Evolutionary conservation across 768 basidiomycete species (phyloP), one percentile per base, ranked within the genome.

Genomic region (Naganishia kalamii): DNA sequence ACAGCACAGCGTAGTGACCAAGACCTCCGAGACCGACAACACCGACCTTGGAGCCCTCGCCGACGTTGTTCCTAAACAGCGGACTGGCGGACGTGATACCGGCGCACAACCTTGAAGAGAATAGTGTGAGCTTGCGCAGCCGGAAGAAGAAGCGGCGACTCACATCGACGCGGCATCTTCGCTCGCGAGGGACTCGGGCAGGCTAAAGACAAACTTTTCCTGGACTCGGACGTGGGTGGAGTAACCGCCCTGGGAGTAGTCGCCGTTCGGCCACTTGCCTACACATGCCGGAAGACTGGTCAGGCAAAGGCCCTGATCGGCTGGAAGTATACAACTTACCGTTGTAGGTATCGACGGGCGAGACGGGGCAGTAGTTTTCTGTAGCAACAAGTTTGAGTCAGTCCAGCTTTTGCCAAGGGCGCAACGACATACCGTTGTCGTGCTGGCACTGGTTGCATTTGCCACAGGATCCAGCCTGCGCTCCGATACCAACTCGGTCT

Each of bases 51-150:
- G 84, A 85, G 46, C 86, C 86, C 0, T 84, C 84, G 0, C 85
- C 85, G 63, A 69, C 73, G 30, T 83, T 82, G 75, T 84, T 82
- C 32, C 82, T 78, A 29, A 80, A 79, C 21, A 88, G 78, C 13
- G 87, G 86, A 0, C 84, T 85, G 78, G 80, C 86, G 8, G 84
- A 83, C 7, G 86, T 86, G n/a, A 86, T 72, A 30, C 86, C 86
- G 6, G 80, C 86, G 71, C 85, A 87, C 49, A 87, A 74, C 76
- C 76, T 77, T 52, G 32, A 33, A 33, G 4, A 50, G 61, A 8
- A 44, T 59, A 11, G n/a, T 2, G 46, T 17, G 12, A 5, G 27
- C 13, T 13, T n/a, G 12, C 15, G 21, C 23, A 2, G 19, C 13
- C 25, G 13, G 4, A 4, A 4, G 52, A 2, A 37, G 21, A n/a